Percentiles rank a stretch among this genome's conserved stretches.
These are phyloP conservation scores for Pseudopithomyces chartarum DNA, from an alignment of 2,329 filamentous ascomycete species.

Conservation along the genomic window DNA sequence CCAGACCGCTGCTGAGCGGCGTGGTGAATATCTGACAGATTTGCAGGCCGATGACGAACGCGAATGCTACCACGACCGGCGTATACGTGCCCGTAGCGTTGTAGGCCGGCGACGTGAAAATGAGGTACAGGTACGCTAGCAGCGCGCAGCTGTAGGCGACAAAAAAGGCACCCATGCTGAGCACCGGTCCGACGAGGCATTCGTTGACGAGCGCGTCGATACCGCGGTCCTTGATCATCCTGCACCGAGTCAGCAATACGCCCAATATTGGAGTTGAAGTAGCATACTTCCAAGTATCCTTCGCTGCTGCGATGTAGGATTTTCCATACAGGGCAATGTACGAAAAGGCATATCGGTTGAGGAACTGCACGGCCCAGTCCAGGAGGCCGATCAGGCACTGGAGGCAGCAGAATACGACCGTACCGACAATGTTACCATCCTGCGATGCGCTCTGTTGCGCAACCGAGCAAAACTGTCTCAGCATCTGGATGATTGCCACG, in stretches of 20 bases:
- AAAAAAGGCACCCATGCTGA: slow-evolving; percentile 79
- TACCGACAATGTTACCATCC: slow-evolving; percentile 70
- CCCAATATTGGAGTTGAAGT: not conserved
- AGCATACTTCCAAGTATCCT: slow-evolving; percentile 77
- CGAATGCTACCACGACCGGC: slow-evolving; percentile 78
- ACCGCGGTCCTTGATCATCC: slow-evolving; percentile 88
- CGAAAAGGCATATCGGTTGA: slow-evolving; percentile 91
- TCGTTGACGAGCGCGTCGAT: slow-evolving; percentile 90
- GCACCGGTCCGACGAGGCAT: slow-evolving; percentile 67
- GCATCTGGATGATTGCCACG: slow-evolving; percentile 83
- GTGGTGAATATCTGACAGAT: slow-evolving; percentile 89
- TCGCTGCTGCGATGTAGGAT: slow-evolving; percentile 81
- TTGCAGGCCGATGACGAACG: slow-evolving; percentile 89
- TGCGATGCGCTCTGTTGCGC: slow-evolving; percentile 68
- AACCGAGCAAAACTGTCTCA: slow-evolving; percentile 82
- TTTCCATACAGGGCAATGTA: slow-evolving; percentile 95
- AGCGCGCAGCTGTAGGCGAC: slow-evolving; percentile 83
- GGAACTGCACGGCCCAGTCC: slow-evolving; percentile 84
- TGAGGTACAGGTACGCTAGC: slow-evolving; percentile 83
- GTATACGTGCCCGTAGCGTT: slow-evolving; percentile 72
- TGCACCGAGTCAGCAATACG: slow-evolving; percentile 27
- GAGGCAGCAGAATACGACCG: slow-evolving; percentile 73
- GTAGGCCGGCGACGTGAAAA: slow-evolving; percentile 80
- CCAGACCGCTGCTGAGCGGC: slow-evolving; percentile 84
- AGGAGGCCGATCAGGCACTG: slow-evolving; percentile 77